Evolutionary conservation across 441 rosid genomes (phyloP).

Genomic region (Gossypium gossypioides): DNA sequence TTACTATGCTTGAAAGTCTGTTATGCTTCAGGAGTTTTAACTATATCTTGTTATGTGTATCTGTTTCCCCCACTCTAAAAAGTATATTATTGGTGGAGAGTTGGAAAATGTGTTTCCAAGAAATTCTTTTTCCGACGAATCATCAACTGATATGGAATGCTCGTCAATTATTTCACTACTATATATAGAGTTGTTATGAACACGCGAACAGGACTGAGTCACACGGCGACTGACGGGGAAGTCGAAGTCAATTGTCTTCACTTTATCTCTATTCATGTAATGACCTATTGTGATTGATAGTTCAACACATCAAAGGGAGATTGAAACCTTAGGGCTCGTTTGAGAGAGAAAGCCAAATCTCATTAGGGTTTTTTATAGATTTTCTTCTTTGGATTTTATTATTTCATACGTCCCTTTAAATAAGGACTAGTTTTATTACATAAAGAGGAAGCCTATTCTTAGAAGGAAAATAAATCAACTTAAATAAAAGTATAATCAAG

Average conservation of each 20-base stretch:
- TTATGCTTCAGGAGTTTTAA: slow-evolving; percentile 7
- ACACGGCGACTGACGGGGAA: neutral
- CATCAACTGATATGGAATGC: neutral
- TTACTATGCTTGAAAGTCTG: neutral
- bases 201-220: neutral
- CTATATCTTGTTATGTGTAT: neutral
- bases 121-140: neutral
- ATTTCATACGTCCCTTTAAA: neutral
- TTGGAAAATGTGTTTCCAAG: neutral
- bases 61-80: neutral
- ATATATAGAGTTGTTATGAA: neutral
- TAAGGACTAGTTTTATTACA: neutral
- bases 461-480: no score
- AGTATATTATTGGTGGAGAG: neutral
- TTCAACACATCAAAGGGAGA: no score
- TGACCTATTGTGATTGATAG: no score
- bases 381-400: neutral
- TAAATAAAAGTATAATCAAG: no score
- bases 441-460: no score
- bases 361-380: neutral
- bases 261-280: neutral
- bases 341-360: no score
- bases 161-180: neutral
- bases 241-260: neutral
- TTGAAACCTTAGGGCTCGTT: no score